Conservation (phyloP, 371 early-diverging fungal species). For the Chytridium lagenaria region DNA sequence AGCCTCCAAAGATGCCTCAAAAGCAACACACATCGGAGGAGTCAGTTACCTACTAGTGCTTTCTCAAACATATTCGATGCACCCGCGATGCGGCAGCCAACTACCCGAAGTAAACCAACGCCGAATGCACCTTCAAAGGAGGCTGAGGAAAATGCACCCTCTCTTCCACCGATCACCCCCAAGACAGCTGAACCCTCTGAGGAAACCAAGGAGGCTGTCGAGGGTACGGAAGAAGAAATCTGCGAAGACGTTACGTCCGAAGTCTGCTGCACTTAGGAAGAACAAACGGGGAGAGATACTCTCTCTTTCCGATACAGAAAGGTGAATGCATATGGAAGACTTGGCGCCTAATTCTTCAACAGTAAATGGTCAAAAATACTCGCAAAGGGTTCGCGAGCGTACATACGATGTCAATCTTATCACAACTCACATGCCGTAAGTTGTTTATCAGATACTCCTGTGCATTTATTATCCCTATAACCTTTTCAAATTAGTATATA, state of each 20-base stretch:
- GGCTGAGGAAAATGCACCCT: neutral
- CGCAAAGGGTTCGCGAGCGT: constrained; percentile 39
- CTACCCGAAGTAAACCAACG: neutral
- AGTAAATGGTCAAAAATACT: constrained; percentile 32
- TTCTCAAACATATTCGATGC: constrained; percentile 14
- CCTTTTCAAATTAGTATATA: constrained; percentile 30
- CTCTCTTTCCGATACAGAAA: constrained; percentile 26
- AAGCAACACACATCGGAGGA: neutral
- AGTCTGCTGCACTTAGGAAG: neutral
- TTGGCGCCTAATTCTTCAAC: neutral
- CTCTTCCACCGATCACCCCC: neutral
- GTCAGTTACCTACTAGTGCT: neutral
- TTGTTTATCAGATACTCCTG: too few species aligned
- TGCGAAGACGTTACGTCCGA: neutral
- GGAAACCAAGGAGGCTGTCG: neutral
- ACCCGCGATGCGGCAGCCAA: neutral
- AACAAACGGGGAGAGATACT: neutral
- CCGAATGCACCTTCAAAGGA: neutral
- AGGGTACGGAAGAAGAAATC: neutral
- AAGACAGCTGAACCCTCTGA: neutral
- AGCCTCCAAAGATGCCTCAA: neutral
- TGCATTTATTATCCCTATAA: neutral
- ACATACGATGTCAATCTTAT: constrained; percentile 56
- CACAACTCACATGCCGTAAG: constrained; percentile 47
- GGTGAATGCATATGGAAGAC: neutral